Conservation (phyloP, 2,329 filamentous ascomycete species). For the Beauveria australis region DNA sequence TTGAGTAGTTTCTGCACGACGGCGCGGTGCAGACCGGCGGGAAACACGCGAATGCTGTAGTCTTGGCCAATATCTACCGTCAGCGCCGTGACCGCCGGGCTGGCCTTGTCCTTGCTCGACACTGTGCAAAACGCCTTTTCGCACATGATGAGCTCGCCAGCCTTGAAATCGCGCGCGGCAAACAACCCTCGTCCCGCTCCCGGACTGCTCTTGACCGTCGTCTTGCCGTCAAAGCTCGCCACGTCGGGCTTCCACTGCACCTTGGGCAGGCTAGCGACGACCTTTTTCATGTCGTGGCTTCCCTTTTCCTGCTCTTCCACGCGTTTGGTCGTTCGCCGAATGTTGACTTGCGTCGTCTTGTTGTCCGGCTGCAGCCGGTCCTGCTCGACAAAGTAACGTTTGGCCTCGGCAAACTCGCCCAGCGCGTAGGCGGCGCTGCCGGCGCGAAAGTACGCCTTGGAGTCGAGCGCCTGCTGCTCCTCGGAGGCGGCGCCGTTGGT, state of each 20-base stretch:
- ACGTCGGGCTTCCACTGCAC: constrained; percentile 22
- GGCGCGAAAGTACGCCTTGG: constrained; percentile 26
- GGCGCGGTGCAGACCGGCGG: constrained; percentile 22
- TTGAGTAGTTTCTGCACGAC: constrained; percentile 19
- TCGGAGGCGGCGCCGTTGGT: constrained; percentile 11
- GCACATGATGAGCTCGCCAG: constrained; percentile 24
- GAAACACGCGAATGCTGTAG: constrained; percentile 20
- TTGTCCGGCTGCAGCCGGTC: constrained; percentile 18
- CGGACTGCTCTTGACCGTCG: constrained; percentile 19
- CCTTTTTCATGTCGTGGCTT: constrained; percentile 16
- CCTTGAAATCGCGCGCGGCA: constrained; percentile 21
- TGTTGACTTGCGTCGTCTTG: constrained; percentile 14
- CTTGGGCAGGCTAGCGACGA: constrained; percentile 18
- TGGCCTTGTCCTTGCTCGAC: constrained; percentile 22
- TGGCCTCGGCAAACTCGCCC: constrained; percentile 19
- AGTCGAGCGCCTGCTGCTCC: constrained; percentile 17
- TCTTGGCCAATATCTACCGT: constrained; percentile 25
- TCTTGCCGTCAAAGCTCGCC: constrained; percentile 21
- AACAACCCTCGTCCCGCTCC: constrained; percentile 30
- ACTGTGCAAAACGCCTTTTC: constrained; percentile 27
- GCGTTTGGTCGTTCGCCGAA: constrained; percentile 16
- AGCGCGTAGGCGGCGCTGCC: constrained; percentile 23
- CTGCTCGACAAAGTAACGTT: constrained; percentile 18
- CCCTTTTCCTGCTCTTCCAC: constrained; percentile 20
- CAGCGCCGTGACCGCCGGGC: constrained; percentile 21